These are phyloP conservation scores for Xylaria longipes DNA, from an alignment of 495 filamentous ascomycete species.

Conservation along the genomic window DNA sequence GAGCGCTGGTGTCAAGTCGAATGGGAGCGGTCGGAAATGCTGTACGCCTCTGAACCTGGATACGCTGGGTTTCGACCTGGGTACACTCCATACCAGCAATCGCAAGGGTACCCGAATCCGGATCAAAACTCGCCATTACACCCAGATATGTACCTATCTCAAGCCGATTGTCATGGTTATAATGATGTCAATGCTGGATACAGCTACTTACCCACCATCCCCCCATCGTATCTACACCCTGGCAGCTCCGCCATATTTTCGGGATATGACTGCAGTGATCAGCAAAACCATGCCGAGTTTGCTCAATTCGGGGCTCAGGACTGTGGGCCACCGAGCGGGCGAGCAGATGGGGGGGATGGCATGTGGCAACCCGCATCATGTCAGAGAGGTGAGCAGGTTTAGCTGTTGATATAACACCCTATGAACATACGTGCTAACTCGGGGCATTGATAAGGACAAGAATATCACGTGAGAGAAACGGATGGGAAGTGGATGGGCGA, in stretches of 20 bases:
- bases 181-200: background rate
- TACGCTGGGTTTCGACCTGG: background rate
- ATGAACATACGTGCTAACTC: background rate
- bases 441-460: background rate
- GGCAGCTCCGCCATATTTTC: background rate
- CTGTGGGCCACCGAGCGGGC: background rate
- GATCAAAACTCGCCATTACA: background rate
- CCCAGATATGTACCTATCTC: background rate
- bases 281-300: background rate
- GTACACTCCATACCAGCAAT: background rate
- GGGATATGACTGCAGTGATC: background rate
- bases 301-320: background rate
- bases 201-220: background rate
- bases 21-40: conserved; percentile 20
- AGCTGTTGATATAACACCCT: background rate
- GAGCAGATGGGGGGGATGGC: background rate
- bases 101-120: background rate
- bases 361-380: background rate
- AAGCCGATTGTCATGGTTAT: background rate
- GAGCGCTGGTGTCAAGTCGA: conserved; percentile 45
- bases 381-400: background rate
- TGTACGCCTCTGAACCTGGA: conserved; percentile 19
- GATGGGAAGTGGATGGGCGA: background rate
- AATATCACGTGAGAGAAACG: background rate
- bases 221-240: background rate